Percentiles rank a stretch among this genome's conserved stretches.
Evolutionary conservation across 495 filamentous ascomycete species (phyloP).

Genomic region (Rusavskia elegans): DNA sequence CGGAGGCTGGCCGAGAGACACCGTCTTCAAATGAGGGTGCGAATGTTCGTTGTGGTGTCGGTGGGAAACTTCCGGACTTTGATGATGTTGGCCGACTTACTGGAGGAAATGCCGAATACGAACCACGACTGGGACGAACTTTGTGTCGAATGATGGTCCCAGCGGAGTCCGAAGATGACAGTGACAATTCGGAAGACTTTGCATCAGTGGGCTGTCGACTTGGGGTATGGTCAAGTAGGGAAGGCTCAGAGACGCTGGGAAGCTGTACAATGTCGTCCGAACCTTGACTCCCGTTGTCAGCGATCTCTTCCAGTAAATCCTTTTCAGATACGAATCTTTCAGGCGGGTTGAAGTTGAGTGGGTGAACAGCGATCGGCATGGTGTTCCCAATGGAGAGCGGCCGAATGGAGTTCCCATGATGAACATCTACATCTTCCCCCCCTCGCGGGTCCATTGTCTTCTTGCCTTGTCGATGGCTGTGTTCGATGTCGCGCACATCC

Average conservation of each 20-base stretch:
- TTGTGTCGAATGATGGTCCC: conserved; percentile 26
- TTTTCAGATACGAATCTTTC: too few species aligned
- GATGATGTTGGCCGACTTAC: conserved; percentile 10
- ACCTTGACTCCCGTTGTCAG: background rate
- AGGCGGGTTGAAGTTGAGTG: background rate
- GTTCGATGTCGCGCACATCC: background rate
- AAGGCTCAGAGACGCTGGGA: conserved; percentile 1
- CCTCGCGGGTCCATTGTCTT: background rate
- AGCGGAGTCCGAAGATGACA: conserved; percentile 32
- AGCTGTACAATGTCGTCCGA: conserved; percentile 11
- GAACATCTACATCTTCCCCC: background rate
- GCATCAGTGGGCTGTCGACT: background rate
- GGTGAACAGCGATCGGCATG: background rate
- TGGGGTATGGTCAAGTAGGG: too few species aligned
- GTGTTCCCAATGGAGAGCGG: background rate
- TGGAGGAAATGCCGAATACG: conserved; percentile 14
- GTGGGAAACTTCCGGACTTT: conserved; percentile 8
- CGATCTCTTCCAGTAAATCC: background rate
- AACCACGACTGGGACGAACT: conserved; percentile 9
- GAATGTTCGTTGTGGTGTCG: conserved; percentile 4
- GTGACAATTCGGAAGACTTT: conserved; percentile 22
- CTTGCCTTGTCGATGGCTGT: background rate
- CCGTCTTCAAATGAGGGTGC: conserved; percentile 2
- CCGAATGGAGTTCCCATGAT: background rate
- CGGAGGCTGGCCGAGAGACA: conserved; percentile 3